These are phyloP conservation scores for Coniophora puteana DNA, from an alignment of 1,284 basidiomycete species.

Conservation along the genomic window DNA sequence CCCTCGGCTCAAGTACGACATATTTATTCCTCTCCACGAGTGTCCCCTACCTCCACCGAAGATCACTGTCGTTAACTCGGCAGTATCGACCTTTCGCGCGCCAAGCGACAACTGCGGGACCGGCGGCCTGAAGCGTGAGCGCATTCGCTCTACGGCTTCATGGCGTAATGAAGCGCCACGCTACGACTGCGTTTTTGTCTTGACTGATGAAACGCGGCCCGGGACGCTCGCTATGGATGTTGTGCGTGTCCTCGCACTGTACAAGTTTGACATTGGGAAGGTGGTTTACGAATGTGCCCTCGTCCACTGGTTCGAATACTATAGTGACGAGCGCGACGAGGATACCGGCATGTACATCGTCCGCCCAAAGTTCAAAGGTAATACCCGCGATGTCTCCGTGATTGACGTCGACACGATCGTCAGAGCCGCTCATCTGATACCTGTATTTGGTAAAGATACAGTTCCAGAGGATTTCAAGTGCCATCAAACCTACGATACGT, in stretches of 20 bases:
- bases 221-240: conserved; percentile 6
- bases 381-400: neutral
- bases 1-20: neutral
- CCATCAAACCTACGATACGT: conserved; percentile 7
- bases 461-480: conserved; percentile 3
- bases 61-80: conserved; percentile 7
- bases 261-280: conserved; percentile 4
- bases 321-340: conserved; percentile 4
- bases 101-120: conserved; percentile 4
- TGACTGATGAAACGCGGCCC: conserved; percentile 5
- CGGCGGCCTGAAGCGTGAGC: conserved; percentile 1
- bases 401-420: conserved; percentile 7
- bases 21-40: neutral
- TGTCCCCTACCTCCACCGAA: neutral
- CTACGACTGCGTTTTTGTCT: conserved; percentile 5
- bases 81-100: conserved; percentile 1
- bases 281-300: conserved; percentile 8
- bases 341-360: conserved; percentile 11
- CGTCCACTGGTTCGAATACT: conserved; percentile 5
- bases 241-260: conserved; percentile 6
- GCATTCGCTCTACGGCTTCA: conserved; percentile 2
- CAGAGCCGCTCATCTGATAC: conserved; percentile 7
- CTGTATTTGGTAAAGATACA: conserved; percentile 2
- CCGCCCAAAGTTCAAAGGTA: conserved; percentile 4
- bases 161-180: neutral